phyloP scores from a whole-genome alignment of 1,139 yeast genomes.

The Saccharomyces hybrid region DNA sequence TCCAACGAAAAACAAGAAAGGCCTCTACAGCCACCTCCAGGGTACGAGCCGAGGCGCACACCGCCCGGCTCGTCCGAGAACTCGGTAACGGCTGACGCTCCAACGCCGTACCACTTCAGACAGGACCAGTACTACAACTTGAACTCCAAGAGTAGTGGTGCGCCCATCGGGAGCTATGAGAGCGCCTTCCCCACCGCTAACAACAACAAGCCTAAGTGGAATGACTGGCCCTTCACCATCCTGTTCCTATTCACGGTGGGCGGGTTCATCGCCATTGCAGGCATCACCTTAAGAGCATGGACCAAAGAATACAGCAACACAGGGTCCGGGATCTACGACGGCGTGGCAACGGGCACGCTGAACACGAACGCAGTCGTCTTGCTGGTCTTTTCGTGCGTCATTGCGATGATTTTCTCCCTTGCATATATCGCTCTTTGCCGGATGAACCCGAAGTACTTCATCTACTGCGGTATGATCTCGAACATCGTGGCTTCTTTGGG shows the following conservation, averaged over 20 bases:
- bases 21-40: constrained; percentile 17
- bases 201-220: constrained; percentile 55
- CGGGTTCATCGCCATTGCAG: constrained; percentile 70
- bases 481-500: constrained; percentile 67
- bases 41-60: constrained; percentile 1
- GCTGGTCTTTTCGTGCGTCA: constrained; percentile 57
- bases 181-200: constrained; percentile 28
- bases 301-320: constrained; percentile 45
- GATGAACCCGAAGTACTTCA: constrained; percentile 57
- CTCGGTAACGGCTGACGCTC: neutral
- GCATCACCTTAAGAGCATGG: constrained; percentile 60
- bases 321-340: constrained; percentile 59
- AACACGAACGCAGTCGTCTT: constrained; percentile 69
- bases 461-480: constrained; percentile 58
- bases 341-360: constrained; percentile 50
- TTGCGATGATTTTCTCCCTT: constrained; percentile 54
- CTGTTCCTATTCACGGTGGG: constrained; percentile 54
- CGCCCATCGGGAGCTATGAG: constrained; percentile 59
- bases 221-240: constrained; percentile 67
- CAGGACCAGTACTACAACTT: constrained; percentile 28
- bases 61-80: neutral
- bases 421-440: constrained; percentile 55
- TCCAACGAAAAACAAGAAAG: constrained; percentile 10
- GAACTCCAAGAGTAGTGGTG: constrained; percentile 34
- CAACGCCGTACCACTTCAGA: constrained; percentile 22